These are phyloP conservation scores for Ramaria sp. DNA, from an alignment of 768 basidiomycete genomes.

Conservation along the genomic window DNA sequence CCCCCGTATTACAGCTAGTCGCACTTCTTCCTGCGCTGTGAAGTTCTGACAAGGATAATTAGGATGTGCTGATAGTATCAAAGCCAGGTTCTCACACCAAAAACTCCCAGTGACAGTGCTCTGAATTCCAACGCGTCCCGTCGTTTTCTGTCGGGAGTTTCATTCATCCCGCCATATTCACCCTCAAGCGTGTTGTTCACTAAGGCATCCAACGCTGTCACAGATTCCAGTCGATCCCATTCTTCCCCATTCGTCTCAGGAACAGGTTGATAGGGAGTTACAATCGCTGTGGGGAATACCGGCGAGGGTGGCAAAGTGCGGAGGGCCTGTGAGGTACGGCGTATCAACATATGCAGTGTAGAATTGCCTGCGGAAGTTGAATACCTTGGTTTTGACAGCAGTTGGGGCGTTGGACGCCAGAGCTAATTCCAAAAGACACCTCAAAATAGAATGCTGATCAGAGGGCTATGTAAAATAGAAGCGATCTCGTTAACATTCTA, in stretches of 20 bases:
- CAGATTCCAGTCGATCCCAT: conserved; percentile 78
- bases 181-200: conserved; percentile 80
- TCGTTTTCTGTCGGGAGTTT: conserved; percentile 34
- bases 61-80: conserved; percentile 3
- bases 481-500: not conserved
- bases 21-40: conserved; percentile 61
- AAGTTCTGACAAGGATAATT: conserved; percentile 43
- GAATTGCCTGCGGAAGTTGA: conserved; percentile 2
- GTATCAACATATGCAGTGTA: conserved; percentile 33
- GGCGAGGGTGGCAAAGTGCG: conserved; percentile 43
- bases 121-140: conserved; percentile 68
- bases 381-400: conserved; percentile 74
- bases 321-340: conserved; percentile 33
- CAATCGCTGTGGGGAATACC: conserved; percentile 52
- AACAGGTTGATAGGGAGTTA: conserved; percentile 67
- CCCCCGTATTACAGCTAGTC: conserved; percentile 55
- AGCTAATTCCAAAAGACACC: conserved; percentile 79
- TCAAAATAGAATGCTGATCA: conserved; percentile 48
- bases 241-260: conserved; percentile 84
- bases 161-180: conserved; percentile 57
- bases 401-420: conserved; percentile 93
- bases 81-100: conserved; percentile 49
- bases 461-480: conserved; percentile 31
- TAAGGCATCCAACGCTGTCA: conserved; percentile 73
- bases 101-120: conserved; percentile 66